Base-by-base conservation (phyloP, 129 eudicot species). In the Lactuca saligna region DNA sequence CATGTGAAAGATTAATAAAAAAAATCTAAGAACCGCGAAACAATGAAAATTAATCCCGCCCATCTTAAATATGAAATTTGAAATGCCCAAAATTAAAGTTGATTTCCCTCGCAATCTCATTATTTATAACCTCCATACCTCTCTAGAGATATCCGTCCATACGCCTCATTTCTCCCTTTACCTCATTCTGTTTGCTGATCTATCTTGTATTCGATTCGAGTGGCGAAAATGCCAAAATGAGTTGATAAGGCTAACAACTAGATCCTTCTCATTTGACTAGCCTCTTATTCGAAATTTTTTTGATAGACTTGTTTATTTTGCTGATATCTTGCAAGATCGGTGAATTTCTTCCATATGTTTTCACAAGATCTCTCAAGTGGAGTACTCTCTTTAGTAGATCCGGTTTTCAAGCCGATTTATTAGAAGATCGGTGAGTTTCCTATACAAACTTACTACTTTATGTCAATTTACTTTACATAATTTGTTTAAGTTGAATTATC, bases 41-140 rank as follows among this genome's bases (percentile, higher is more conserved):
- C n/a, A 4, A n/a, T 17, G 10, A 59, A 8, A 59, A 59, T 31
- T 59, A 2, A 59, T 59, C 65, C 65, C 65, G 65, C 65, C 44
- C 65, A 59, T 6, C 46, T 33, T 39, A 59, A 59, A 59, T 59
- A 32, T 59, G 46, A 59, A 34, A 33, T 59, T 59, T 59, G 44
- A 34, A 59, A 59, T 39, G 25, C 46, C 20, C 25, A 5, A 14
- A 34, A 59, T 1, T 34, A 32, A 59, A 14, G 6, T 12, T 8
- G n/a, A 33, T 33, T 12, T 34, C 65, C 65, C 65, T 6, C 46
- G 5, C 46, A 13, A 13, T 59, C 13, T 34, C 14, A 9, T 10
- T 59, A 59, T 59, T 32, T 59, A 59, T 59, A 59, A 59, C 33
- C 46, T 13, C 11, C n/a, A 20, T 7, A 34, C 17, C 13, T 33